Evolutionary conservation across 345 rosid species (phyloP), one percentile per base, ranked within the genome.

Genomic region (Litchi chinensis): DNA sequence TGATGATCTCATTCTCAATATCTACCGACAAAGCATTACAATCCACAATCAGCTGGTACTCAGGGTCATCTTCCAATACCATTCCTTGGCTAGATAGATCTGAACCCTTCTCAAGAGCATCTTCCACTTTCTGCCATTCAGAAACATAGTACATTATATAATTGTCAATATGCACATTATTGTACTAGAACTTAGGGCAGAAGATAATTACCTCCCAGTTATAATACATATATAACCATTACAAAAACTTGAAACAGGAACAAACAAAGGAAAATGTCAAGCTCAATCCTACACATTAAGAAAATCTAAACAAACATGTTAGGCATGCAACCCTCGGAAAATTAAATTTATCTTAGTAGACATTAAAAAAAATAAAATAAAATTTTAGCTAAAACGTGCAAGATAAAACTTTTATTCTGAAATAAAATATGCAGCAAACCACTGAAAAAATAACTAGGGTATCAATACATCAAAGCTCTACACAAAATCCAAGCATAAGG

Each of bases 51-150:
- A 96, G 89, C 87, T 90, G 95, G 82, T 92, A 96, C 71, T 94
- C 97, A 3, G 97, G 99, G 86, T 95, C 97, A 73, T 95, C 97
- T 88, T 94, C 99, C 77, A 95, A 76, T 4, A 91, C 98, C 70
- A 86, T 80, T 70, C 91, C 97, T 26, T 91, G 89, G 82, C 79
- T 77, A 26, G 88, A 80, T n/a, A 69, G 82, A 80, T 88, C 89
- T 76, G 93, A 85, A 70, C 89, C 94, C 79, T 90, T 92, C 81
- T 86, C 83, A 4, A 96, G 89, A 10, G 95, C 95, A 75, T 70
- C 92, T 80, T 91, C 97, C 26, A 94, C 98, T 91, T 92, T 95
- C 90, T 94, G 86, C 67, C 70, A 84, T n/a, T 65, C 65, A 80
- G 71, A 83, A 24, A 59, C 76, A 67, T 2, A 65, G 8, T 32